Evolutionary conservation across 2,329 filamentous ascomycete genomes (phyloP).

Genomic region (Apiospora sp.): DNA sequence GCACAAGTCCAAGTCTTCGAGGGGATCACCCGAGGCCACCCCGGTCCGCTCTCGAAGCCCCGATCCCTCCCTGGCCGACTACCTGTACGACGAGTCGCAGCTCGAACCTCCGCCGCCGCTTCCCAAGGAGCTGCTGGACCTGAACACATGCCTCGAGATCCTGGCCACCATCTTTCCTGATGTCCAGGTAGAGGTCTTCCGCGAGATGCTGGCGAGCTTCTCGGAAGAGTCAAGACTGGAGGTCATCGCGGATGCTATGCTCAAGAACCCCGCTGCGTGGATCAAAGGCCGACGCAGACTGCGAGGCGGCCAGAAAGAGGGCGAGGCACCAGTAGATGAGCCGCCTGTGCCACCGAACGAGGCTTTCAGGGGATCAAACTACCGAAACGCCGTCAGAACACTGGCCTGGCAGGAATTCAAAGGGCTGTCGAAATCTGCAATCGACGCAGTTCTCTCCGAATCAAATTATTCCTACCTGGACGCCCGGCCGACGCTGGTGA

Average conservation of each 20-base stretch:
- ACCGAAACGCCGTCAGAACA: slow-evolving; percentile 73
- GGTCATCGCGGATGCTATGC: slow-evolving; percentile 77
- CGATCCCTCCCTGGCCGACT: slow-evolving; percentile 46
- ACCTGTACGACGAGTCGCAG: slow-evolving; percentile 65
- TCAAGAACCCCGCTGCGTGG: slow-evolving; percentile 75
- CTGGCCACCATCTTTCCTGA: slow-evolving; percentile 80
- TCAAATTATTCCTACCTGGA: slow-evolving; percentile 81
- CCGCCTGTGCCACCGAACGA: slow-evolving; percentile 64
- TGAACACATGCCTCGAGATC: slow-evolving; percentile 74
- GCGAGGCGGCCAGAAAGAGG: slow-evolving; percentile 43
- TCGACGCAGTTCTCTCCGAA: slow-evolving; percentile 81
- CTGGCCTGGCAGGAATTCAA: slow-evolving; percentile 79
- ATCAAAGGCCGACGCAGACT: slow-evolving; percentile 72
- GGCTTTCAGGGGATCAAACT: slow-evolving; percentile 71
- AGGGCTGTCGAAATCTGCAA: slow-evolving; percentile 74
- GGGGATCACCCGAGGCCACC: slow-evolving; percentile 16
- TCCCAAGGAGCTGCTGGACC: slow-evolving; percentile 68
- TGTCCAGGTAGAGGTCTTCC: slow-evolving; percentile 82
- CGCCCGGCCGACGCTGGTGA: slow-evolving; percentile 73
- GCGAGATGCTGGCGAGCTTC: slow-evolving; percentile 79
- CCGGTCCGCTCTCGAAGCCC: slow-evolving; percentile 29
- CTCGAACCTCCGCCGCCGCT: slow-evolving; percentile 58
- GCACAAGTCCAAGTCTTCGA: slow-evolving; percentile 1
- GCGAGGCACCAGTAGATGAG: slow-evolving; percentile 40
- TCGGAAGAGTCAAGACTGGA: slow-evolving; percentile 79